Evolutionary conservation across 805 yeast species (phyloP).

Genomic region (Hanseniaspora valbyensis): DNA sequence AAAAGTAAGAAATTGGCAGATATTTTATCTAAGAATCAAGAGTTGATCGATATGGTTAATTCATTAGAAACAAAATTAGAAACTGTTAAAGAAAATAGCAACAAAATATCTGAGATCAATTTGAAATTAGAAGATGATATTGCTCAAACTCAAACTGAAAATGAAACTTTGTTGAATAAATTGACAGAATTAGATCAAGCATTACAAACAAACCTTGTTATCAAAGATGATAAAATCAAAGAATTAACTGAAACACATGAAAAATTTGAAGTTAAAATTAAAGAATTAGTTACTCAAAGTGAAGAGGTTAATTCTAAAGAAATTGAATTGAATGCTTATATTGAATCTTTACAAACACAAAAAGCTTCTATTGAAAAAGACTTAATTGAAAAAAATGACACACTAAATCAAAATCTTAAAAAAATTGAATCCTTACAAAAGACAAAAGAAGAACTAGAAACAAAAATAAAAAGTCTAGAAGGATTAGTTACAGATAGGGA

Average conservation of each 20-base stretch:
- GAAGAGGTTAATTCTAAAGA: conserved; percentile 35
- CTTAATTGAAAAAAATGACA: conserved; percentile 17
- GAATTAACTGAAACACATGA: conserved; percentile 20
- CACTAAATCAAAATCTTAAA: conserved; percentile 12
- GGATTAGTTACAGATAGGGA: conserved; percentile 30
- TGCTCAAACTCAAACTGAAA: conserved; percentile 18
- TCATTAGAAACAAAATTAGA: conserved; percentile 38
- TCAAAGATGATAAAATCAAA: conserved; percentile 16
- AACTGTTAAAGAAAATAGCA: conserved; percentile 20
- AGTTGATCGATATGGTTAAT: conserved; percentile 46
- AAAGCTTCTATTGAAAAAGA: conserved; percentile 31
- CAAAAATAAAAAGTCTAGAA: conserved; percentile 17
- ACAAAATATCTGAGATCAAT: conserved; percentile 21
- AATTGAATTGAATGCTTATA: conserved; percentile 39
- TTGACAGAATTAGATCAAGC: conserved; percentile 24
- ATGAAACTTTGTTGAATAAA: conserved; percentile 23
- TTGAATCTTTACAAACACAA: conserved; percentile 45
- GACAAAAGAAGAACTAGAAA: conserved; percentile 23
- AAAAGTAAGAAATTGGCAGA: conserved; percentile 35
- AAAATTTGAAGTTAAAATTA: conserved; percentile 37
- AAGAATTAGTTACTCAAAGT: conserved; percentile 41
- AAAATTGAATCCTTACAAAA: conserved; percentile 20
- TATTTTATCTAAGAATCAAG: conserved; percentile 47
- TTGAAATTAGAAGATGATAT: conserved; percentile 19
- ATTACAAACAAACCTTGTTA: conserved; percentile 22